Percentiles rank a stretch among this genome's conserved stretches.
phyloP scores from a whole-genome alignment of 1,139 yeast genomes.

The Kluyveromyces marxianus region DNA sequence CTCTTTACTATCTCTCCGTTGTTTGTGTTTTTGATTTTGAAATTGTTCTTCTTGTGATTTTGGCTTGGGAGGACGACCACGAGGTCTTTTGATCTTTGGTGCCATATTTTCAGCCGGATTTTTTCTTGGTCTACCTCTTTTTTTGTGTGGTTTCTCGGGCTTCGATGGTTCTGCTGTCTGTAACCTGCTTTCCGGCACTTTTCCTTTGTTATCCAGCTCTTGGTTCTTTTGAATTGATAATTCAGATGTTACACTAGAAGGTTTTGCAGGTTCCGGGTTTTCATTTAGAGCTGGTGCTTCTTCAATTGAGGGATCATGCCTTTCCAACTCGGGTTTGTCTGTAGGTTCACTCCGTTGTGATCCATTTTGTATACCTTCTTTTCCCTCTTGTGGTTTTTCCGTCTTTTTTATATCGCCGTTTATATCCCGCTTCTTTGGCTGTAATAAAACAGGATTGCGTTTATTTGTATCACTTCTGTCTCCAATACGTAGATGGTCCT shows the following conservation, averaged over 20 bases:
- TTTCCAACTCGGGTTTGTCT: too few species aligned
- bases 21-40: too few species aligned
- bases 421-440: not conserved
- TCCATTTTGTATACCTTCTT: not conserved
- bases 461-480: too few species aligned
- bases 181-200: not conserved
- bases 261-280: not conserved
- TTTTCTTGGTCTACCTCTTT: conserved; percentile 7
- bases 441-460: not conserved
- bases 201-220: not conserved
- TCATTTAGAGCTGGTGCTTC: not conserved
- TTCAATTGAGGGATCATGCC: too few species aligned
- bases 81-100: conserved; percentile 4
- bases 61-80: conserved; percentile 7
- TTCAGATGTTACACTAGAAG: not conserved
- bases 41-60: not conserved
- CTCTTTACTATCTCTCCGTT: too few species aligned
- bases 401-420: not conserved
- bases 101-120: not conserved
- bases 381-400: not conserved
- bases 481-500: too few species aligned
- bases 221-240: too few species aligned
- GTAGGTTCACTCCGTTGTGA: not conserved
- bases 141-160: not conserved
- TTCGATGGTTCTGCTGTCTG: not conserved